Conservation (phyloP, 768 basidiomycete species). For the Suillus subluteus region DNA sequence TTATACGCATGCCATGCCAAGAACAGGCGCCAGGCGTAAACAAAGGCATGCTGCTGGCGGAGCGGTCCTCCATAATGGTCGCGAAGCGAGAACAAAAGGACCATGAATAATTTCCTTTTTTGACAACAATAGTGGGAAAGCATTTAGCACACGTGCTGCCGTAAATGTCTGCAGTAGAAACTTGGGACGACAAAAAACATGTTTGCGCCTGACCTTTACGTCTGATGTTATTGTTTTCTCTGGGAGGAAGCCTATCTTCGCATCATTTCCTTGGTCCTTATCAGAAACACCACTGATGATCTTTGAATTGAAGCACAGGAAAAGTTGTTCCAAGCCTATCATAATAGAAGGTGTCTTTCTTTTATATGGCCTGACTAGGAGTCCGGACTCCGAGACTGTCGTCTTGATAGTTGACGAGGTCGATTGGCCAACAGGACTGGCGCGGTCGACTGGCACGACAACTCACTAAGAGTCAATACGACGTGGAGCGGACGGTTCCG, state of each 20-base stretch:
- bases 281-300: not conserved
- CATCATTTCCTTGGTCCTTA: not conserved
- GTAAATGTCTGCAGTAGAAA: not conserved
- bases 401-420: not conserved
- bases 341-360: not conserved
- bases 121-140: conserved; percentile 32
- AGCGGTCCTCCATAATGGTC: conserved; percentile 20
- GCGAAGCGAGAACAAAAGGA: conserved; percentile 40
- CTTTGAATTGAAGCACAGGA: not conserved
- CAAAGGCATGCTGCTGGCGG: conserved; percentile 21
- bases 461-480: not conserved
- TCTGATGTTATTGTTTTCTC: conserved; percentile 1
- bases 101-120: conserved; percentile 26
- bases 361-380: not conserved
- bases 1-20: conserved; percentile 26
- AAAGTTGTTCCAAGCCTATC: not conserved
- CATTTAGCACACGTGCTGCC: conserved; percentile 6
- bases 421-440: not conserved
- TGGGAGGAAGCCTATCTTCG: not conserved
- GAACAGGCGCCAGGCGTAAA: conserved; percentile 12
- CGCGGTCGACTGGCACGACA: not conserved
- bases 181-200: not conserved
- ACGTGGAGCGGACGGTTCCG: not conserved
- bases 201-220: not conserved
- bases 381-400: no score